A percentile compares a stretch with the other conserved stretches of the same genome.
Conservation (phyloP, 2,329 filamentous ascomycete genomes). For the Pseudopithomyces maydicus region DNA sequence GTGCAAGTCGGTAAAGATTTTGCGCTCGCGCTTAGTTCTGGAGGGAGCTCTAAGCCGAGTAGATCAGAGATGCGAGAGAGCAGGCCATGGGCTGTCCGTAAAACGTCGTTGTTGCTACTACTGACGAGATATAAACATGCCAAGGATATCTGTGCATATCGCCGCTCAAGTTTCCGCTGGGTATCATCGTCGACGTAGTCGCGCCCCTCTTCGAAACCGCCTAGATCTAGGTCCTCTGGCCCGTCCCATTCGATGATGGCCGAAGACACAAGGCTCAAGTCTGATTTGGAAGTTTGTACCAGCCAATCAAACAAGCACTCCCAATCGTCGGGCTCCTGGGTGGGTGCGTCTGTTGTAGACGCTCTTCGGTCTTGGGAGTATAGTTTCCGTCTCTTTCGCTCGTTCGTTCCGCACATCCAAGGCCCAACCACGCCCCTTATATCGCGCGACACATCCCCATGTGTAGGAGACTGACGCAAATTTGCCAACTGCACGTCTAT, state of each 20-base stretch:
- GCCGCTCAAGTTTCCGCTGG: conserved; percentile 63
- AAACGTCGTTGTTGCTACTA: conserved; percentile 61
- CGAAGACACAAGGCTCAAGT: conserved; percentile 66
- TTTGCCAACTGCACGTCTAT: conserved; percentile 63
- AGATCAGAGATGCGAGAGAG: conserved; percentile 64
- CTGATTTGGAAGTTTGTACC: conserved; percentile 60
- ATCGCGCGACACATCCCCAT: conserved; percentile 62
- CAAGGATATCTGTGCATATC: conserved; percentile 71
- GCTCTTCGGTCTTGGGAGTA: conserved; percentile 33
- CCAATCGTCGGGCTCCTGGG: conserved; percentile 60
- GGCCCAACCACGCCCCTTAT: conserved; percentile 71
- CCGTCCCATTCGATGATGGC: conserved; percentile 76
- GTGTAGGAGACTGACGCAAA: conserved; percentile 17
- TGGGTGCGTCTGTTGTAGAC: conserved; percentile 43
- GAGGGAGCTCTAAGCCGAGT: conserved; percentile 64
- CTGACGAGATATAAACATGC: conserved; percentile 71
- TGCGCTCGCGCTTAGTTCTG: conserved; percentile 50
- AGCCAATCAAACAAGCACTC: conserved; percentile 73
- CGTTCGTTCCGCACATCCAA: conserved; percentile 71
- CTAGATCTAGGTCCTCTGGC: conserved; percentile 71
- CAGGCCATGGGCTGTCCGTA: conserved; percentile 66
- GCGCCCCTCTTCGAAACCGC: conserved; percentile 58
- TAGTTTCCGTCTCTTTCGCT: conserved; percentile 60
- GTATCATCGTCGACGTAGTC: conserved; percentile 65
- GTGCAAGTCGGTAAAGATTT: conserved; percentile 51